These are phyloP conservation scores for Lentinula raphanica DNA, from an alignment of 768 basidiomycete species.

Conservation along the genomic window DNA sequence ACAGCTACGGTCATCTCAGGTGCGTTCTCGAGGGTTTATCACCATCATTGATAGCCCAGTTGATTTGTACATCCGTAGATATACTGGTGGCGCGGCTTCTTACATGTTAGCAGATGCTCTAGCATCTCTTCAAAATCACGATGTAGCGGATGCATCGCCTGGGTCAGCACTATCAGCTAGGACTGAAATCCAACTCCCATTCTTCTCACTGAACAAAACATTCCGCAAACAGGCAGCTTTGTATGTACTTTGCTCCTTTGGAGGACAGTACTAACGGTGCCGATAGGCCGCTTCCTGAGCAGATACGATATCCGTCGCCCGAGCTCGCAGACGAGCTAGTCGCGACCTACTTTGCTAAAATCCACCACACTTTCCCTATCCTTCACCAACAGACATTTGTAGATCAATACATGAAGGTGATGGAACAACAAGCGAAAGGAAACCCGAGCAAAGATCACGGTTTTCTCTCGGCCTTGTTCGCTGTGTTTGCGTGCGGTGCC, in stretches of 20 bases:
- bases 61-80: conserved; percentile 3
- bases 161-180: neutral
- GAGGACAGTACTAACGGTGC: neutral
- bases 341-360: conserved; percentile 10
- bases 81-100: conserved; percentile 13
- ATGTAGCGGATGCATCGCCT: conserved; percentile 5
- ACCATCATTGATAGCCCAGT: neutral
- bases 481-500: conserved; percentile 16
- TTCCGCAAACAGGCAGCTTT: conserved; percentile 9
- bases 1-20: conserved; percentile 16
- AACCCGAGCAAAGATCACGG: conserved; percentile 9
- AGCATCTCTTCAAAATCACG: conserved; percentile 9
- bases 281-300: conserved; percentile 11
- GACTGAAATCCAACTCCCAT: conserved; percentile 10
- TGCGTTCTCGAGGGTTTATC: neutral
- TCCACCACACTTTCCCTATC: conserved; percentile 16
- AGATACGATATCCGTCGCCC: conserved; percentile 11
- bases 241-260: conserved; percentile 3
- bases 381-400: conserved; percentile 15
- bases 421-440: conserved; percentile 9
- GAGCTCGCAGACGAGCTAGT: conserved; percentile 15
- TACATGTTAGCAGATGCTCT: conserved; percentile 14
- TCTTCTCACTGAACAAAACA: conserved; percentile 7
- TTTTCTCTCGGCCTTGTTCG: conserved; percentile 13
- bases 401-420: conserved; percentile 11